Percentiles rank a stretch among this genome's conserved stretches.
These are phyloP conservation scores for Asterionellopsis glacialis DNA, from an alignment of 108 stramenopile genomes.

Conservation along the genomic window DNA sequence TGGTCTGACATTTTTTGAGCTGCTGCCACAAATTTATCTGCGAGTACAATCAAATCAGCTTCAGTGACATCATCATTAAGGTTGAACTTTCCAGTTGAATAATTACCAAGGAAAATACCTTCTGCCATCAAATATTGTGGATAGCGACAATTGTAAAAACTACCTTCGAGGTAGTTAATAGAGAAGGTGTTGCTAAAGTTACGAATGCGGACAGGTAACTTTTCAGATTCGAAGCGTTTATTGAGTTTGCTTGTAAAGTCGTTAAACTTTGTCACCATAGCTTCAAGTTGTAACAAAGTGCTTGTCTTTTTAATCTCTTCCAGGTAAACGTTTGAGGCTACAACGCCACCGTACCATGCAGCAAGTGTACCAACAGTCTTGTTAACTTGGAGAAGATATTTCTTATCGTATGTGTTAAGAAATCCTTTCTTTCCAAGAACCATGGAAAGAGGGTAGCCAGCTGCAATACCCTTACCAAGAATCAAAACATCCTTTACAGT, in stretches of 20 bases:
- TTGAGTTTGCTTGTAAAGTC: constrained; percentile 29
- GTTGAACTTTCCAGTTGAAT: constrained; percentile 56
- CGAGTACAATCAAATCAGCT: constrained; percentile 24
- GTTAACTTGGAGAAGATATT: constrained; percentile 47
- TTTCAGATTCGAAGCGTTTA: constrained; percentile 7
- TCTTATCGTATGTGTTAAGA: constrained; percentile 48
- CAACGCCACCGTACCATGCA: constrained; percentile 51
- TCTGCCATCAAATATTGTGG: constrained; percentile 49
- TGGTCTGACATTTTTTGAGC: constrained; percentile 33
- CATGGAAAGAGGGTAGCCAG: constrained; percentile 46
- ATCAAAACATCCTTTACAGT: constrained; percentile 49
- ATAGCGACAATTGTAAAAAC: constrained; percentile 43
- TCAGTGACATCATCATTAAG: constrained; percentile 31
- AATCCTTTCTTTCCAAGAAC: constrained; percentile 34
- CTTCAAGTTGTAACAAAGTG: constrained; percentile 23
- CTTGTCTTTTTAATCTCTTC: too few species aligned
- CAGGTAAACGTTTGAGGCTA: constrained; percentile 48
- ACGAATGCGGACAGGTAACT: constrained; percentile 39
- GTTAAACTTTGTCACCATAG: constrained; percentile 33
- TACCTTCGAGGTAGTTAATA: constrained; percentile 34
- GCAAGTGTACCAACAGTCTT: constrained; percentile 49
- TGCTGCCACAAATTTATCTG: constrained; percentile 40
- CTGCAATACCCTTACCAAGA: constrained; percentile 44
- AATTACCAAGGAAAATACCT: constrained; percentile 48
- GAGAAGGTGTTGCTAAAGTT: constrained; percentile 57